Evolutionary conservation across 139 green algal species (phyloP).

Genomic region (Klebsormidium nitens): DNA sequence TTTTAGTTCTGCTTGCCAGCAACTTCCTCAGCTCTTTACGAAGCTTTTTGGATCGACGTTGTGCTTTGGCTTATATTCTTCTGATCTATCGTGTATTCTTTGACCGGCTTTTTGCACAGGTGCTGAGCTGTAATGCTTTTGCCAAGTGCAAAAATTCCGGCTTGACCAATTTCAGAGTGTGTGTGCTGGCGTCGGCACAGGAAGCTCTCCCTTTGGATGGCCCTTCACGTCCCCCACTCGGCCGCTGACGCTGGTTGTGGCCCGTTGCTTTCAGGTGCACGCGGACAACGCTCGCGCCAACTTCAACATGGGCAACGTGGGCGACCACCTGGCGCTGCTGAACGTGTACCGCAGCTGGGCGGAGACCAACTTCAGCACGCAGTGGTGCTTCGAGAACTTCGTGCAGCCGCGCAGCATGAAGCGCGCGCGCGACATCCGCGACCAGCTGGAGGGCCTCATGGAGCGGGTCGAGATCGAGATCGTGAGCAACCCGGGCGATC

Average conservation of each 20-base stretch:
- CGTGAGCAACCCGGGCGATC: slow-evolving; percentile 57
- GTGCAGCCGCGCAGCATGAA: slow-evolving; percentile 94
- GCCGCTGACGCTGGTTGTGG: too few relatives aligned
- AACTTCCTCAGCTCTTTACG: too few relatives aligned
- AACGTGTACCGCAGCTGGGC: slow-evolving; percentile 59
- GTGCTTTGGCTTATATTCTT: too few relatives aligned
- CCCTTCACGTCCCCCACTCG: background rate
- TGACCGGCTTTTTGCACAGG: too few relatives aligned
- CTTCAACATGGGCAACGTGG: slow-evolving; percentile 76
- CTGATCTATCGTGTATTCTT: too few relatives aligned
- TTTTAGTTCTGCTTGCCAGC: too few relatives aligned
- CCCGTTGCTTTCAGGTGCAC: slow-evolving; percentile 65
- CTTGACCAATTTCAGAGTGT: too few relatives aligned
- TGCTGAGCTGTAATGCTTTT: too few relatives aligned
- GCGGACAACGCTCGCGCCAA: slow-evolving; percentile 88
- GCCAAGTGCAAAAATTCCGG: too few relatives aligned
- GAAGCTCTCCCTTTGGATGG: background rate
- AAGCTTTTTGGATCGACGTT: too few relatives aligned
- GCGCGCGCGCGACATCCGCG: slow-evolving; percentile 86
- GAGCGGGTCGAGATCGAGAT: slow-evolving; percentile 94
- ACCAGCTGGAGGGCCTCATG: slow-evolving; percentile 93
- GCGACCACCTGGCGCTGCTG: slow-evolving; percentile 90
- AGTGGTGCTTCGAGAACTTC: slow-evolving; percentile 98
- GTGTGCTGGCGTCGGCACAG: too few relatives aligned
- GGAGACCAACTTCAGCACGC: slow-evolving; percentile 77